Percentiles rank a stretch among this genome's conserved stretches.
Evolutionary conservation across 2,329 filamentous ascomycete genomes (phyloP).

Genomic region (Curvularia hawaiiensis): DNA sequence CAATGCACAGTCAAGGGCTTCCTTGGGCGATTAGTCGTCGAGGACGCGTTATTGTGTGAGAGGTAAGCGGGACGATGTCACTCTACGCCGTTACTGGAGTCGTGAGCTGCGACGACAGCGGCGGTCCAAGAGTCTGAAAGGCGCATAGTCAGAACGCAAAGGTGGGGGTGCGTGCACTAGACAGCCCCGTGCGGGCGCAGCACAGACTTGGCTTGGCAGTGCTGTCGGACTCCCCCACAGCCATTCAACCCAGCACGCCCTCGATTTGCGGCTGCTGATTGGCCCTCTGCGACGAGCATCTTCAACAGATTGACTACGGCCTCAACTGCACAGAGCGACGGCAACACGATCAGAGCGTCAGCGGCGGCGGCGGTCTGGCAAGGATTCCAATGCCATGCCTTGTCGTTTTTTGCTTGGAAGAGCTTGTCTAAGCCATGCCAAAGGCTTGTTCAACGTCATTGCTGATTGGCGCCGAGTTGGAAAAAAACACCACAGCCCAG

Average conservation of each 20-base stretch:
- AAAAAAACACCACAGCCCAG: neutral
- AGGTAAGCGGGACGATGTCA: slow-evolving; percentile 7
- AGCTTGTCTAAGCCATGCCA: slow-evolving; percentile 24
- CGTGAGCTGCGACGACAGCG: slow-evolving; percentile 7
- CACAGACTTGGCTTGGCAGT: slow-evolving; percentile 6
- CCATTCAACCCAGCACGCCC: slow-evolving; percentile 21
- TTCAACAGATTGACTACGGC: slow-evolving; percentile 4
- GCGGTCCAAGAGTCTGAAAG: neutral
- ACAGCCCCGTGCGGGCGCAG: neutral
- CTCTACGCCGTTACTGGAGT: neutral
- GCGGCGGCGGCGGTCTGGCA: slow-evolving; percentile 4
- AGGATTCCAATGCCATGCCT: slow-evolving; percentile 12
- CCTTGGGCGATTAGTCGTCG: neutral
- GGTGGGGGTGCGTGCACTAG: slow-evolving; percentile 2
- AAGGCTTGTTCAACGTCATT: slow-evolving; percentile 24
- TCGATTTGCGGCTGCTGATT: slow-evolving; percentile 15
- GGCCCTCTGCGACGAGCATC: slow-evolving; percentile 15
- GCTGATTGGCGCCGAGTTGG: neutral
- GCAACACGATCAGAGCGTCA: slow-evolving; percentile 8
- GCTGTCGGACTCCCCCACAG: slow-evolving; percentile 11
- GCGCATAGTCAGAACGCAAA: slow-evolving; percentile 8
- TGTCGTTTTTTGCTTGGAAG: slow-evolving; percentile 13
- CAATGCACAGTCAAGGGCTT: neutral
- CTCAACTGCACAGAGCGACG: slow-evolving; percentile 6
- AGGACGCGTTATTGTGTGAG: neutral